Evolutionary conservation across 2,329 filamentous ascomycete genomes (phyloP).

Genomic region (Botrytis hyacinthi): DNA sequence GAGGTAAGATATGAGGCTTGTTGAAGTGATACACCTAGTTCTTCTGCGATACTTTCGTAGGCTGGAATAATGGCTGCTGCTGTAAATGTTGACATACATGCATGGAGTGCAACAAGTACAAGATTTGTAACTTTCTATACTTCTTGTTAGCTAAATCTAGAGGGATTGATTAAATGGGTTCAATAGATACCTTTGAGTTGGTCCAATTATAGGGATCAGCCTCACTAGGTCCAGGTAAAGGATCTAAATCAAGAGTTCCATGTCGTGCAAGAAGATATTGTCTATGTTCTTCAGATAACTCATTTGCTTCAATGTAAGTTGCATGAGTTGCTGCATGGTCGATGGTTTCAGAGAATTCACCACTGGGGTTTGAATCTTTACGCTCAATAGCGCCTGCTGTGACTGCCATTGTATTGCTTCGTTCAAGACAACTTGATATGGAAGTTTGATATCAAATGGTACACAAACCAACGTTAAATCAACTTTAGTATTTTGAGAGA

Average conservation of each 20-base stretch:
- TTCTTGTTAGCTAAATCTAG: background rate
- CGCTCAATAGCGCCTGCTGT: background rate
- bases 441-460: background rate
- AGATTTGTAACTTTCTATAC: slow-evolving; percentile 48
- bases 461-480: background rate
- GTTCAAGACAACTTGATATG: background rate
- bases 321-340: slow-evolving; percentile 9
- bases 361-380: slow-evolving; percentile 8
- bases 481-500: background rate
- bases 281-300: slow-evolving; percentile 19
- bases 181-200: slow-evolving; percentile 45
- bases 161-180: background rate
- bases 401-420: background rate
- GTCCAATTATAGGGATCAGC: slow-evolving; percentile 57
- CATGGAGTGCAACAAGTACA: slow-evolving; percentile 50
- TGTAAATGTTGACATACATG: slow-evolving; percentile 52
- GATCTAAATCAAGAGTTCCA: slow-evolving; percentile 24
- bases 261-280: slow-evolving; percentile 23
- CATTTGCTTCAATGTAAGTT: slow-evolving; percentile 2
- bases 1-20: slow-evolving; percentile 49
- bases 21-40: slow-evolving; percentile 46
- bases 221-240: slow-evolving; percentile 16
- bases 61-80: slow-evolving; percentile 51
- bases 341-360: background rate
- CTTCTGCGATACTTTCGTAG: slow-evolving; percentile 47